Evolutionary conservation across 192 early-diverging fungal species (phyloP).

Genomic region (Phycomyces nitens): DNA sequence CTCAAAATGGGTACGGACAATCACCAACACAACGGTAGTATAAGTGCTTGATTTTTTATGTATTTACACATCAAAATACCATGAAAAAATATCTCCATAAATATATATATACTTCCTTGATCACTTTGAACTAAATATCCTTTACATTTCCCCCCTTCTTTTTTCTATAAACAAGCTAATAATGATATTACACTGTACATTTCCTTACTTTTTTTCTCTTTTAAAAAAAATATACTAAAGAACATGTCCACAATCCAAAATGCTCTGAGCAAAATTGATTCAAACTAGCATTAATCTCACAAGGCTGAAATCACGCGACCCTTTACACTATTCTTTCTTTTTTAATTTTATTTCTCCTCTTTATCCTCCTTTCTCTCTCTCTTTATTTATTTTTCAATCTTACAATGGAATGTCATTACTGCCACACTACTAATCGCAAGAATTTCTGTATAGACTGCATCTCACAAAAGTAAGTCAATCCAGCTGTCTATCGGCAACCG

Average conservation of each 20-base stretch:
- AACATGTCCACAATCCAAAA: too few relatives aligned
- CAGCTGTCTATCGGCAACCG: too few relatives aligned
- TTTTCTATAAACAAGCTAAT: neutral
- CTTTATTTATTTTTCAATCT: neutral
- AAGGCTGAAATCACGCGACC: too few relatives aligned
- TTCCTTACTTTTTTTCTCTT: too few relatives aligned
- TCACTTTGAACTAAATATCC: neutral
- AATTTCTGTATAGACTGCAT: conserved; percentile 22
- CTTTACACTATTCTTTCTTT: neutral
- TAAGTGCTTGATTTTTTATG: too few relatives aligned
- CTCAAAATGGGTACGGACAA: neutral
- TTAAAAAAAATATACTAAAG: too few relatives aligned
- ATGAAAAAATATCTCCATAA: neutral
- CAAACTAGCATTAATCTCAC: too few relatives aligned
- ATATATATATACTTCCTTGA: neutral
- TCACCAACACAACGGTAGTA: too few relatives aligned
- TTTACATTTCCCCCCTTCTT: neutral
- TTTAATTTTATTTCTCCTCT: neutral
- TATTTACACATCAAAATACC: neutral
- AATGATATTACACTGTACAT: too few relatives aligned
- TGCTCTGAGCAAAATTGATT: too few relatives aligned
- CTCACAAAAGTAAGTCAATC: conserved; percentile 22
- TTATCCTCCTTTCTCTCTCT: neutral
- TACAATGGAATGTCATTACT: conserved; percentile 35
- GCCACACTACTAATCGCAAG: conserved; percentile 28